A percentile compares a stretch with the other conserved stretches of the same genome.
Conservation (phyloP, 208 protist species). For the Trypanosoma avium region DNA sequence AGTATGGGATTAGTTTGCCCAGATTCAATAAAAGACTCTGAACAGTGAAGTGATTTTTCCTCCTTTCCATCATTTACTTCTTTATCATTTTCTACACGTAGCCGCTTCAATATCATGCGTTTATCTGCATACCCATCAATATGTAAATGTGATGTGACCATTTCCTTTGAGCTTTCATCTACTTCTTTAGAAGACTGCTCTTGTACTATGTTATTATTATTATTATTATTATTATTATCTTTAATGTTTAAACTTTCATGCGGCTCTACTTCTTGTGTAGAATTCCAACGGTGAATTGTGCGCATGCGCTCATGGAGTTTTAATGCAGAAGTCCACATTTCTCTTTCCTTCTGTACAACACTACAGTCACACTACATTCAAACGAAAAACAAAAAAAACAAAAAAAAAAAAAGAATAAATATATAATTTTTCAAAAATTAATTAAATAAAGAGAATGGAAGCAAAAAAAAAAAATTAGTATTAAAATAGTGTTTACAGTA, state of each 20-base stretch:
- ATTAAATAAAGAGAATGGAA: not conserved
- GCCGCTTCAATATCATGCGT: not conserved
- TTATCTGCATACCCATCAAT: too few species aligned
- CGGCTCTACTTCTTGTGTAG: not conserved
- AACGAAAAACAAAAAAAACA: slow-evolving; percentile 2
- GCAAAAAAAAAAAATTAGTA: not conserved
- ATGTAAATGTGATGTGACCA: too few species aligned
- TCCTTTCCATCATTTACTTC: not conserved
- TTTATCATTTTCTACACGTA: not conserved
- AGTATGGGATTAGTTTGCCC: too few species aligned
- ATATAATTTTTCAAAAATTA: not conserved
- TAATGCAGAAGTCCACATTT: slow-evolving; percentile 8
- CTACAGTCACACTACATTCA: not conserved
- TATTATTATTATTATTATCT: not conserved
- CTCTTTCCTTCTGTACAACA: not conserved
- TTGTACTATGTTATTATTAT: too few species aligned
- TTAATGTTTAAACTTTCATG: too few species aligned
- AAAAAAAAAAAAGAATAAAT: slow-evolving; percentile 2
- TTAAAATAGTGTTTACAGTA: not conserved
- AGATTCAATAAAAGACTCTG: too few species aligned
- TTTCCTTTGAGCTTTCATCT: too few species aligned
- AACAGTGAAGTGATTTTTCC: too few species aligned
- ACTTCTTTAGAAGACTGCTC: too few species aligned
- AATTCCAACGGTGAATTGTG: slow-evolving; percentile 2
- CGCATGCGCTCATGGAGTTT: slow-evolving; percentile 7